Conservation (phyloP, 805 yeast species). For the Schizosaccharomyces cryophilus region DNA sequence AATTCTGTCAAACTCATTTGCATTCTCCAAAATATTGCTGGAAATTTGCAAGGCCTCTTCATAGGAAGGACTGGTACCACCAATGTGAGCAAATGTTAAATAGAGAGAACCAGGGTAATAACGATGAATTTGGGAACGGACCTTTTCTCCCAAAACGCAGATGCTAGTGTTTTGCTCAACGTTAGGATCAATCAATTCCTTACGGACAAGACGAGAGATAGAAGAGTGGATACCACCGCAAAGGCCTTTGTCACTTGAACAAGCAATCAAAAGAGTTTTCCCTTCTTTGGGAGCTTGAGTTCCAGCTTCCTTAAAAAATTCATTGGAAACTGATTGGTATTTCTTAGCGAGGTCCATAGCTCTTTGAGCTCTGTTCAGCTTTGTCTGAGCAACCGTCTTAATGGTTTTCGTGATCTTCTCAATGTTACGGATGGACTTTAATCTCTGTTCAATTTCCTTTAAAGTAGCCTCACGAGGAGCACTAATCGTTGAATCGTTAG, state of each 20-base stretch:
- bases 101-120: conserved; percentile 43
- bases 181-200: conserved; percentile 2
- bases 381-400: conserved; percentile 97
- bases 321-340: conserved; percentile 55
- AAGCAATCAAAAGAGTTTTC: conserved; percentile 60
- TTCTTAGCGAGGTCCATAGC: conserved; percentile 76
- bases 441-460: conserved; percentile 94
- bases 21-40: conserved; percentile 50
- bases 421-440: conserved; percentile 93
- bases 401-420: conserved; percentile 98
- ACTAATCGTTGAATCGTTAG: neutral
- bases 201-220: conserved; percentile 33
- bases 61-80: conserved; percentile 92
- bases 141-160: conserved; percentile 84
- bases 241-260: conserved; percentile 91
- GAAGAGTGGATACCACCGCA: conserved; percentile 97
- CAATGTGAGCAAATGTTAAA: conserved; percentile 69
- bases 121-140: conserved; percentile 71
- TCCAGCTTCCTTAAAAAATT: conserved; percentile 37
- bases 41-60: conserved; percentile 70
- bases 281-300: conserved; percentile 12
- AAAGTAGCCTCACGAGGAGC: conserved; percentile 38
- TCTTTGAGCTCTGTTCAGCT: conserved; percentile 83
- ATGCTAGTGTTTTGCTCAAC: conserved; percentile 13
- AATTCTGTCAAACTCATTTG: conserved; percentile 38